Base-by-base conservation (phyloP, 202 grass and related monocot genomes). In the Digitaria exilis region DNA sequence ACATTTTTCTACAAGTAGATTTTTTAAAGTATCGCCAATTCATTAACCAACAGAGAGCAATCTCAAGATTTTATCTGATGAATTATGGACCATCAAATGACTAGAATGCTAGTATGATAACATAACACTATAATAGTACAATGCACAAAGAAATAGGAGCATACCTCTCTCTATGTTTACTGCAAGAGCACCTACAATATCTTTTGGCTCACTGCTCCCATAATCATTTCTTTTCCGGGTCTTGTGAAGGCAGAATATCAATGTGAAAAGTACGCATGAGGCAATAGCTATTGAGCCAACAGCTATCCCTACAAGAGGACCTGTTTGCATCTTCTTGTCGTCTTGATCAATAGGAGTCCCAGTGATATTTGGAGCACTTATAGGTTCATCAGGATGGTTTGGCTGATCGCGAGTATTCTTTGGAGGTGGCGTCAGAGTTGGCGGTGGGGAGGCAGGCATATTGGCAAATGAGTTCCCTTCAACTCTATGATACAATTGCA, bases 381-480 rank as follows among this genome's bases (percentile, higher is more conserved):
- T 48, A 41, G 87, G 86, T 57, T 49, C 81, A 55, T 9, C 81
- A 69, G 87, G 81, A 55, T 86, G 51, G 56, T 76, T 82, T 63
- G 64, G 65, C 70, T 82, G 63, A 73, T n/a, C n/a, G n/a, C n/a
- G n/a, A n/a, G n/a, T n/a, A n/a, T 74, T 89, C 79, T 50, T 49
- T 43, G 87, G 46, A 0, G 90, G 80, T 63, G 91, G 77, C 11
- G 57, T 89, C 68, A 80, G 76, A 72, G 80, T 78, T 37, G 73
- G 87, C 62, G 89, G 85, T 15, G 93, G 79, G 41, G 93, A 85
- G 65, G 86, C 88, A 78, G 86, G 93, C 34, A 72, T 82, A 86
- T 89, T 90, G 74, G 55, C 30, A 73, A 99, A 99, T 60, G 89
- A 96, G 68, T 99, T 99, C 28, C 93, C 93, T 61, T 57, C 96